Conservation (phyloP, 495 filamentous ascomycete species). For the Aspergillus saccharolyticus region DNA sequence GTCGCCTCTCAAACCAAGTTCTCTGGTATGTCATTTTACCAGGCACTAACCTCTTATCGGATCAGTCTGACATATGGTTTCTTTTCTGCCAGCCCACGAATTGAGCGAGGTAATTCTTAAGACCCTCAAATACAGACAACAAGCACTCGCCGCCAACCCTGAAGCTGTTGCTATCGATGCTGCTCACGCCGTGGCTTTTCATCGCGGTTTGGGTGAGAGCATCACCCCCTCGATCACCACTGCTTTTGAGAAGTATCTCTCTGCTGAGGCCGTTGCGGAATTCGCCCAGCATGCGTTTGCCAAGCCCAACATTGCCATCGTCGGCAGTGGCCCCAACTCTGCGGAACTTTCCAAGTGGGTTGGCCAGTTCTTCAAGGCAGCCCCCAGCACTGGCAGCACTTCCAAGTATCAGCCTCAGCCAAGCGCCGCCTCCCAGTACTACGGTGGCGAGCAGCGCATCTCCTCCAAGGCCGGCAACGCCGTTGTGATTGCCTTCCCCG, state of each 20-base stretch:
- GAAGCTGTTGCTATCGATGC: conserved; percentile 73
- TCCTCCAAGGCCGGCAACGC: conserved; percentile 67
- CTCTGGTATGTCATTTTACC: conserved; percentile 52
- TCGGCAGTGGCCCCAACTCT: conserved; percentile 80
- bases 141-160: conserved; percentile 58
- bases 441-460: conserved; percentile 90
- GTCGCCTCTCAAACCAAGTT: conserved; percentile 84
- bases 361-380: conserved; percentile 72
- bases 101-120: conserved; percentile 78
- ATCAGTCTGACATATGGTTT: conserved; percentile 3
- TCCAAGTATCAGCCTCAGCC: conserved; percentile 37
- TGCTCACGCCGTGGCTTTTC: conserved; percentile 86
- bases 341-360: conserved; percentile 84
- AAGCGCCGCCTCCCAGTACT: conserved; percentile 67
- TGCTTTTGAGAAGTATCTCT: conserved; percentile 71
- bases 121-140: conserved; percentile 66
- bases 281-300: conserved; percentile 75
- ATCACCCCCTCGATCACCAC: conserved; percentile 64
- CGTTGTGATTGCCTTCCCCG: conserved; percentile 86
- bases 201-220: conserved; percentile 79
- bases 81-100: conserved; percentile 61
- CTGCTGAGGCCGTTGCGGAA: conserved; percentile 59
- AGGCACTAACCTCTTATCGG: background rate
- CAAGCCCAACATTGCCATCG: conserved; percentile 84
- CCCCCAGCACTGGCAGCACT: conserved; percentile 35